Evolutionary conservation across 306 rosid species (phyloP), one percentile per base, ranked within the genome.

Genomic region (Dalbergia oliveri): DNA sequence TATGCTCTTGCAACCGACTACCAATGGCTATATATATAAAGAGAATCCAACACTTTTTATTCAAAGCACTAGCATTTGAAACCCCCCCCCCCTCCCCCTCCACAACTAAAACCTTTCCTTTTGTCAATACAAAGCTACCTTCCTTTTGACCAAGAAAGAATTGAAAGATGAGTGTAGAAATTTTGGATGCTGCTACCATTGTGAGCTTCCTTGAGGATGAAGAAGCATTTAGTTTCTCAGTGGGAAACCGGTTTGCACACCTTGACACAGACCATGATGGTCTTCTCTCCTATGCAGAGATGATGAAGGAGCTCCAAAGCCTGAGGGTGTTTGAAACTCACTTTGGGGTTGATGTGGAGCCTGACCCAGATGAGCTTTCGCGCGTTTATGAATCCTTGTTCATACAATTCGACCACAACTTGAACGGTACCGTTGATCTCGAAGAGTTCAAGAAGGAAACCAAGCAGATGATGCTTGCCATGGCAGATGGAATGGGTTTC

Each of bases 401-500:
- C 69, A 9, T 75, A 37, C 93, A 81, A 43, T 93, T 89, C 5
- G 97, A 89, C 68, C 94, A 87, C 51, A 85, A 90, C 75, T 81
- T 86, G 26, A 86, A 86, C 73, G 94, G 98, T 49, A 26, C 80
- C 0, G 86, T 94, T 74, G 92, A 91, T 79, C 69, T 91, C 12
- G 91, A 85, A 19, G 97, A 93, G 78, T 93, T 87, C 86, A 76
- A 85, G 86, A 86, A 73, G 21, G 98, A 90, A 77, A 90, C 97
- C 45, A 89, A 84, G 89, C 68, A 65, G 66, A 91, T 89, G 85
- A 76, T 94, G 97, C 84, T 94, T 66, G 95, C 92, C 15, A 87
- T 94, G 97, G 92, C 97, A 0, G 88, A 82, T 44, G 92, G 92
- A n/a, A 63, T 94, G 84, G 97, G 95, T 9, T 82, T 86, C 89